Evolutionary conservation across 1,284 basidiomycete species (phyloP), one percentile per base, ranked within the genome.

Genomic region (Schizophyllum amplum): DNA sequence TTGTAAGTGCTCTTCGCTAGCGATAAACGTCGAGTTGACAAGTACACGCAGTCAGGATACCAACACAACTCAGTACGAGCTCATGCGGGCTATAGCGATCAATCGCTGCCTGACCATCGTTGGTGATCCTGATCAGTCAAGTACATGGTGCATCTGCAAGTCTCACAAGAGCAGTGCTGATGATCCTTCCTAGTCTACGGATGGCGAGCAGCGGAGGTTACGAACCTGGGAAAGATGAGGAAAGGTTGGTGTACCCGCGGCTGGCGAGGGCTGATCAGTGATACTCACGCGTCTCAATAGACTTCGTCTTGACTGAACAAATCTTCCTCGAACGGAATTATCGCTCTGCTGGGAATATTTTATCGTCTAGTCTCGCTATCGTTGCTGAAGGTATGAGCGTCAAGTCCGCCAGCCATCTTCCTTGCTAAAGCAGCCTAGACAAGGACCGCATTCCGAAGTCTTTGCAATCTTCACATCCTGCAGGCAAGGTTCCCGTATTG

Each of bases 41-140:
- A 15, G 2, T 21, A 46, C 24, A 47, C 51, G 20, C 52, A 89
- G 90, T 61, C 87, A 97, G 71, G 94, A 97, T 67, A 96, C 93
- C 1, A 96, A 95, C 65, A 81, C 77, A 1, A 86, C 86, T 5
- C 93, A 96, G 69, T 95, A 94, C 67, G 79, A 88, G 61, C 81
- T 96, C 26, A 90, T 96, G 87, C 77, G 73, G 57, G 75, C 80
- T n/a, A 83, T 95, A 56, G 87, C 85, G 0, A 66, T 72, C 0
- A 69, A 74, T 33, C 71, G 76, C 42, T 82, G 86, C 60, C 78
- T 94, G 24, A 94, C 88, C 4, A 81, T 95, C 46, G 93, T 97
- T 3, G 94, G 94, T 0, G 94, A 97, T 71, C 93, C 94, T 0
- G 93, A 97, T 69, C 93, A 96, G 67, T 92, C 90, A 4, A 95